Evolutionary conservation across 179 eudicot species (phyloP).

Genomic region (Silene noctiflora): DNA sequence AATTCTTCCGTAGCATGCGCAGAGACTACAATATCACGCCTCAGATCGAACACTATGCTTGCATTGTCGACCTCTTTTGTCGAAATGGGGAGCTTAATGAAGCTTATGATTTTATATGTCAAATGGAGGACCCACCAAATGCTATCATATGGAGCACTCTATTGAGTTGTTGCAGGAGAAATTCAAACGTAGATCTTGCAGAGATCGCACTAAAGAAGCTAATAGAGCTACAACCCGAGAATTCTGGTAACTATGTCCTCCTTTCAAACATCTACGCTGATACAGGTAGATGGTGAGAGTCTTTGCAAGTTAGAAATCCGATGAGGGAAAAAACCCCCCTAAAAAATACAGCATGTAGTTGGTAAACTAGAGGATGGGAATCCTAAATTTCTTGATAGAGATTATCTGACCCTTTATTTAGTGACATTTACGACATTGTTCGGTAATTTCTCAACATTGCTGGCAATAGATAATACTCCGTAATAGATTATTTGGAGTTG

Average conservation of each 20-base stretch:
- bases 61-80: slow-evolving; percentile 55
- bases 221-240: slow-evolving; percentile 45
- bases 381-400: slow-evolving; percentile 52
- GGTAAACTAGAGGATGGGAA: slow-evolving; percentile 49
- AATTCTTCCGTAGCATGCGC: slow-evolving; percentile 41
- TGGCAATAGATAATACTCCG: slow-evolving; percentile 27
- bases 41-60: slow-evolving; percentile 53
- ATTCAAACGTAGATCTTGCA: slow-evolving; percentile 43
- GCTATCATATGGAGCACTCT: slow-evolving; percentile 55
- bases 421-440: slow-evolving; percentile 39
- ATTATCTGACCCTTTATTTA: slow-evolving; percentile 37
- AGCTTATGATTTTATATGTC: slow-evolving; percentile 44
- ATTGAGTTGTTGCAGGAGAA: slow-evolving; percentile 46
- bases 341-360: slow-evolving; percentile 57
- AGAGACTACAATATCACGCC: slow-evolving; percentile 36
- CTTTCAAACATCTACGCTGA: slow-evolving; percentile 52
- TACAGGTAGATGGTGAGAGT: slow-evolving; percentile 56
- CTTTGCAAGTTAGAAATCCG: slow-evolving; percentile 30
- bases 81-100: slow-evolving; percentile 44
- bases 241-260: slow-evolving; percentile 55
- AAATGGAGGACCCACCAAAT: slow-evolving; percentile 53
- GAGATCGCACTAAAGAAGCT: slow-evolving; percentile 45
- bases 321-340: slow-evolving; percentile 40
- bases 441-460: slow-evolving; percentile 31
- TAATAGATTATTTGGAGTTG: slow-evolving; percentile 14